phyloP scores from a whole-genome alignment of 768 basidiomycete species.

The Podaxis mareebaensis region DNA sequence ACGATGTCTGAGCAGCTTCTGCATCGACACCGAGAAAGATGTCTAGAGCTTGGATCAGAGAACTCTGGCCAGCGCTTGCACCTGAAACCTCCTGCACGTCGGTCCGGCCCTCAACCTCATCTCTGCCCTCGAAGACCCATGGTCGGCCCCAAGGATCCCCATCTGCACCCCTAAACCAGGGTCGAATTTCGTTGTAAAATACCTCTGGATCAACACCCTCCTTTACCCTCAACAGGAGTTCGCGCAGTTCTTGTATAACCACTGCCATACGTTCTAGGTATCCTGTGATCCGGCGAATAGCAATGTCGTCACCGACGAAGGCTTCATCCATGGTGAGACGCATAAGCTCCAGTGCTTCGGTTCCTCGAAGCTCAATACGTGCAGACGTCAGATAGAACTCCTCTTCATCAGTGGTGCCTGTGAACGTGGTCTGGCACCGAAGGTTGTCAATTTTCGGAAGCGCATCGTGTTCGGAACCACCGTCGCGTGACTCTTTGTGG shows the following conservation, averaged over 20 bases:
- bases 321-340: constrained; percentile 83
- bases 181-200: constrained; percentile 73
- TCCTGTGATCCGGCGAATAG: constrained; percentile 57
- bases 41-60: constrained; percentile 73
- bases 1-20: constrained; percentile 3
- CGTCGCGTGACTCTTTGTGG: constrained; percentile 32
- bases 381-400: constrained; percentile 89
- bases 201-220: constrained; percentile 70
- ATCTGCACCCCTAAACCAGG: constrained; percentile 80
- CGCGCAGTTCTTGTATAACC: constrained; percentile 65
- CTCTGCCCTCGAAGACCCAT: constrained; percentile 66
- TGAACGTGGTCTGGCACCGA: constrained; percentile 69
- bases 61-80: constrained; percentile 82
- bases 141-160: constrained; percentile 38
- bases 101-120: constrained; percentile 41
- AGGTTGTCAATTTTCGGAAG: constrained; percentile 60
- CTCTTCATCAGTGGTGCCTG: constrained; percentile 74
- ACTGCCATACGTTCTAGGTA: constrained; percentile 65
- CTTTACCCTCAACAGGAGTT: constrained; percentile 62
- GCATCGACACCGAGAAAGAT: constrained; percentile 67
- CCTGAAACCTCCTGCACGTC: constrained; percentile 65
- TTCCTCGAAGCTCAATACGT: constrained; percentile 84
- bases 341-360: constrained; percentile 85
- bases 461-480: constrained; percentile 28
- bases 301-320: constrained; percentile 73